phyloP scores from a whole-genome alignment of 768 basidiomycete genomes.

The Tephrocybe sp. region DNA sequence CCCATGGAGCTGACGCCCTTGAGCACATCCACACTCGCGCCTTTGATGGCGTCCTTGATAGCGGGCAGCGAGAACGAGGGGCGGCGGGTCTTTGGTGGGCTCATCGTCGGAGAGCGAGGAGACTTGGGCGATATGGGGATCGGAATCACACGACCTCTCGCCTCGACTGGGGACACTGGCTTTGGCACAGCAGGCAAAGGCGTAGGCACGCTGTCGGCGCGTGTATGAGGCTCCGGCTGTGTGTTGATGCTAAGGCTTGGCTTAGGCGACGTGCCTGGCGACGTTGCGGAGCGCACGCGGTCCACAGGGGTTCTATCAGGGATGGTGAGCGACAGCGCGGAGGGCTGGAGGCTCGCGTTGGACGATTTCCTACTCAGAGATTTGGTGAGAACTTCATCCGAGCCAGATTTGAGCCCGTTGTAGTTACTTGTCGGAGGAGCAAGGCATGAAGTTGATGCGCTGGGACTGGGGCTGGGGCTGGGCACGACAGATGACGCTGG shows the following conservation, averaged over 20 bases:
- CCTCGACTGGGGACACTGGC: not conserved
- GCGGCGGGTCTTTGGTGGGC: conserved; percentile 8
- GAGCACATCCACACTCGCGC: conserved; percentile 16
- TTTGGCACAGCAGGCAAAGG: not conserved
- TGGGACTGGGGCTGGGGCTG: conserved; percentile 21
- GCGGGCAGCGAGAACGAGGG: conserved; percentile 17
- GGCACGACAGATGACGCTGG: conserved; percentile 23
- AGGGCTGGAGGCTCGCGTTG: not conserved
- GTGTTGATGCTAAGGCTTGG: not conserved
- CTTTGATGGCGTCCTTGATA: conserved; percentile 18
- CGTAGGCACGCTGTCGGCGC: not conserved
- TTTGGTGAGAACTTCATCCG: conserved; percentile 13
- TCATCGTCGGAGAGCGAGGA: conserved; percentile 1
- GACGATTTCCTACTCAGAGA: conserved; percentile 18
- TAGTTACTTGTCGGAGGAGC: not conserved
- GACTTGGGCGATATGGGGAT: not conserved
- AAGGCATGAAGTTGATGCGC: conserved; percentile 14
- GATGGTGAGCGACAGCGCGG: not conserved
- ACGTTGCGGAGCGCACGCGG: not conserved
- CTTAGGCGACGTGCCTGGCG: not conserved
- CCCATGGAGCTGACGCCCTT: conserved; percentile 18
- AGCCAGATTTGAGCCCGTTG: conserved; percentile 1
- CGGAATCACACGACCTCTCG: not conserved
- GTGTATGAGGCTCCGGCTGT: not conserved
- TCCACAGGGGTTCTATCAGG: not conserved